Conservation (phyloP, 306 rosid genomes). For the Hylodesmum podocarpum region DNA sequence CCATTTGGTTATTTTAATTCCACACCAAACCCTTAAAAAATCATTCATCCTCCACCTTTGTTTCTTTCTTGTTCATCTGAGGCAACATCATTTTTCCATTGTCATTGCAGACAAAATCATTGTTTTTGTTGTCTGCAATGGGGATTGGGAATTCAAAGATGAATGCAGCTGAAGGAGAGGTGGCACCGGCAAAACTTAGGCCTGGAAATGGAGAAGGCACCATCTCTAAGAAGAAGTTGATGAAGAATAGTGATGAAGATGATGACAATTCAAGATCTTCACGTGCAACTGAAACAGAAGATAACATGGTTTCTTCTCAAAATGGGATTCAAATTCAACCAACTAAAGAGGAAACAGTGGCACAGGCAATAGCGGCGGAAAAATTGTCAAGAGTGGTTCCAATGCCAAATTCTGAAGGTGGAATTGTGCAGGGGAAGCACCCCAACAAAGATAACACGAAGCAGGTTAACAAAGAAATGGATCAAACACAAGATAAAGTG, state of each 20-base stretch:
- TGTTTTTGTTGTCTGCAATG: conserved; percentile 37
- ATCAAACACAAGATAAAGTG: neutral
- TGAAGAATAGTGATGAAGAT: conserved; percentile 34
- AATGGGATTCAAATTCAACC: neutral
- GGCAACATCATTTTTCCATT: neutral
- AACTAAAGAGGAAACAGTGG: neutral
- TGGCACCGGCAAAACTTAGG: conserved; percentile 29
- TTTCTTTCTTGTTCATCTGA: neutral
- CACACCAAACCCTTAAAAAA: conserved; percentile 23
- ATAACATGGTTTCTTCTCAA: neutral
- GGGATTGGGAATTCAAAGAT: conserved; percentile 60
- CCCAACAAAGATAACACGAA: neutral
- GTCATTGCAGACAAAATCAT: neutral
- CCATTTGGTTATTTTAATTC: conserved; percentile 17
- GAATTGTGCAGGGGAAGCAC: neutral
- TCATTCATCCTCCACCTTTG: neutral
- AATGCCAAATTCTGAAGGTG: neutral
- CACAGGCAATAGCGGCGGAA: neutral
- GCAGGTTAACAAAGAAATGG: neutral
- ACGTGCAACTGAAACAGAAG: neutral
- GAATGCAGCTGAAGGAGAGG: conserved; percentile 30
- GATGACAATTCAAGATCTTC: conserved; percentile 24
- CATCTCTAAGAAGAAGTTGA: conserved; percentile 49
- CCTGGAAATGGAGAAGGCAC: neutral
- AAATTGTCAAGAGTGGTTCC: conserved; percentile 36